These are phyloP conservation scores for Xylaria bambusicola DNA, from an alignment of 495 filamentous ascomycete genomes.

Conservation along the genomic window DNA sequence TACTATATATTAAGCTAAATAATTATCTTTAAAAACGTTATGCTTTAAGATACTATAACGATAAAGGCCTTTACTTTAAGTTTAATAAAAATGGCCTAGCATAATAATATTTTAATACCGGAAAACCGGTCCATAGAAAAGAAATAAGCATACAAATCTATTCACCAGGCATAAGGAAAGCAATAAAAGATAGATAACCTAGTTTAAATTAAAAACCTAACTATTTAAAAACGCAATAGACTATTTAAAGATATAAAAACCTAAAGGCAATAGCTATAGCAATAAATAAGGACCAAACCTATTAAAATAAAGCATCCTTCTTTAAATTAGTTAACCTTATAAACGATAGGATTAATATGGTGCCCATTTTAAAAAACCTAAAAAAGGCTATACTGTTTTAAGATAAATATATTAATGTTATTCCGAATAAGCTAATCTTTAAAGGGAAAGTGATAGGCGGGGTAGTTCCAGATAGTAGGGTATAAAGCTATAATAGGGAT, in stretches of 20 bases:
- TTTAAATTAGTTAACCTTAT: too few relatives aligned
- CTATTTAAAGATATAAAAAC: background rate
- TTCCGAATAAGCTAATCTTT: background rate
- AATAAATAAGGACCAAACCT: background rate
- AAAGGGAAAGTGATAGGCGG: background rate
- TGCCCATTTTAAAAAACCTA: slow-evolving; percentile 1
- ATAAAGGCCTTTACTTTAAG: too few relatives aligned
- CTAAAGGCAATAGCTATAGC: background rate
- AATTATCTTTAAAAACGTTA: too few relatives aligned
- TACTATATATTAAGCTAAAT: too few relatives aligned
- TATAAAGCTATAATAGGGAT: too few relatives aligned
- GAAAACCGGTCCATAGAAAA: too few relatives aligned
- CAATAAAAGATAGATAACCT: background rate
- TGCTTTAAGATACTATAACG: too few relatives aligned
- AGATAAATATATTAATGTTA: background rate
- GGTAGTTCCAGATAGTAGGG: background rate
- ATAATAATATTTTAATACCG: too few relatives aligned
- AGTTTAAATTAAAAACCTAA: background rate
- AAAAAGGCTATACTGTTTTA: slow-evolving; percentile 1
- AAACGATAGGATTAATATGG: background rate
- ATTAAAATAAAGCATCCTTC: too few relatives aligned
- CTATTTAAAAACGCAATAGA: background rate
- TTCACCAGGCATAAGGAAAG: too few relatives aligned
- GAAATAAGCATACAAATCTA: too few relatives aligned
- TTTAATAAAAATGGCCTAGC: too few relatives aligned